These are phyloP conservation scores for Aurantiochytrium sp. DNA, from an alignment of 108 stramenopile species.

Conservation along the genomic window DNA sequence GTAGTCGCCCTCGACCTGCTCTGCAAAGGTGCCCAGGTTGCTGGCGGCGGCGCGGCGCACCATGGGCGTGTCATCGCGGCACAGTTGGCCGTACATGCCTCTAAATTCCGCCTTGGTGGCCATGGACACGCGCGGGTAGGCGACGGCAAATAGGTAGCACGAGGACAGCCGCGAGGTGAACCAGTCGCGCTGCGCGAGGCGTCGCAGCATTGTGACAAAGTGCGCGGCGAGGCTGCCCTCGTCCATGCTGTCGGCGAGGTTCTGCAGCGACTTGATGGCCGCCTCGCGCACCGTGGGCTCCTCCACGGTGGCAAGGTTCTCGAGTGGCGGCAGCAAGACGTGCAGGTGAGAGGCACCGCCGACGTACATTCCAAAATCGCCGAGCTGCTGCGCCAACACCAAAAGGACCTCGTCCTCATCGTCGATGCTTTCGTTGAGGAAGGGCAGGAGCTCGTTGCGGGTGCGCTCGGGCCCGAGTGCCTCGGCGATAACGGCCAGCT, in stretches of 20 bases:
- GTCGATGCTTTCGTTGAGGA: constrained; percentile 51
- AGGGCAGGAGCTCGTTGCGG: constrained; percentile 59
- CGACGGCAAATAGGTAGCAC: constrained; percentile 68
- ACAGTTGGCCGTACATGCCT: constrained; percentile 64
- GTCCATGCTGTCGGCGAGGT: constrained; percentile 54
- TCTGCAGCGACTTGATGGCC: constrained; percentile 39
- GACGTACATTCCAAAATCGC: constrained; percentile 38
- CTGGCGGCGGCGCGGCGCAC: constrained; percentile 80
- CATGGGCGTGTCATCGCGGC: constrained; percentile 90
- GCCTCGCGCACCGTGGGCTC: constrained; percentile 86
- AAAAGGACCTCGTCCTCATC: constrained; percentile 62
- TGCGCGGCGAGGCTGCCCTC: constrained; percentile 54
- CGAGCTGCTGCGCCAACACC: constrained; percentile 55
- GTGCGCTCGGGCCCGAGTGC: constrained; percentile 58
- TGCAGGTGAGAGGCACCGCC: constrained; percentile 48
- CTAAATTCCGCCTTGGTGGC: not conserved
- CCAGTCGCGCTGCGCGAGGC: constrained; percentile 84
- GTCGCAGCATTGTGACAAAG: constrained; percentile 70
- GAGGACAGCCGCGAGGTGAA: constrained; percentile 89
- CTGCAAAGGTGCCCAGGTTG: constrained; percentile 67
- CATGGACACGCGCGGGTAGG: constrained; percentile 46
- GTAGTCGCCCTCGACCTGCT: constrained; percentile 13
- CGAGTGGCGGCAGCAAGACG: constrained; percentile 76
- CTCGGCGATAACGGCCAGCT: constrained; percentile 41
- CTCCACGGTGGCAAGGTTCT: constrained; percentile 81